phyloP scores from a whole-genome alignment of 768 basidiomycete species.

The Pisolithus tinctorius region DNA sequence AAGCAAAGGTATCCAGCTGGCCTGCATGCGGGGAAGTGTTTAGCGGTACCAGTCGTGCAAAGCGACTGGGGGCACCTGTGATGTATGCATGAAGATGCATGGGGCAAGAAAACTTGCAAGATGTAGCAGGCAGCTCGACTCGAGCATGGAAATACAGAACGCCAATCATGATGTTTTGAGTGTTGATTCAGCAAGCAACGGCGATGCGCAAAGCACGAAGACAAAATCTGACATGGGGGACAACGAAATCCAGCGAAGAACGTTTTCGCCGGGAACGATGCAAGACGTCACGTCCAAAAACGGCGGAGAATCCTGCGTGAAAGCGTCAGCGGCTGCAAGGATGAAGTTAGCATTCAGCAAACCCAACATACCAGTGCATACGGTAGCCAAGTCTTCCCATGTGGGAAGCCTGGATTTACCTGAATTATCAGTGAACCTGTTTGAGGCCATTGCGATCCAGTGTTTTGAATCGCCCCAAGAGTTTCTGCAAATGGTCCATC shows the following conservation, averaged over 20 bases:
- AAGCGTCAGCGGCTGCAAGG: neutral
- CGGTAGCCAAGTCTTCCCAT: constrained; percentile 38
- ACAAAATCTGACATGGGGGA: constrained; percentile 33
- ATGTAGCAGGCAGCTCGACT: neutral
- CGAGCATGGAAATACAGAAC: constrained; percentile 2
- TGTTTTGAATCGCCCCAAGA: constrained; percentile 8
- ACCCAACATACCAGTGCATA: constrained; percentile 31
- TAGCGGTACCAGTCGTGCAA: no score
- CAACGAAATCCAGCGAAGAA: constrained; percentile 46
- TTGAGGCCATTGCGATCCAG: constrained; percentile 34
- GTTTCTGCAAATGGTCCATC: constrained; percentile 2
- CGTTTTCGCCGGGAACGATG: constrained; percentile 39
- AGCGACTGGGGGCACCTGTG: no score
- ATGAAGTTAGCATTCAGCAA: no score
- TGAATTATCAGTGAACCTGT: constrained; percentile 39
- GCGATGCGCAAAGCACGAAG: constrained; percentile 39
- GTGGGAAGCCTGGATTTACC: constrained; percentile 33
- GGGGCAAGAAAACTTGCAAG: no score
- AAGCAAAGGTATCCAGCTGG: no score
- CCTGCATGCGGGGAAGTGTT: no score
- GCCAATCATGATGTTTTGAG: constrained; percentile 20
- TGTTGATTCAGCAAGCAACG: constrained; percentile 12
- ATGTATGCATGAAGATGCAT: no score
- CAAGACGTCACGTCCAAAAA: constrained; percentile 36
- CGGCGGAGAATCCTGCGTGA: constrained; percentile 18